Percentiles rank a stretch among this genome's conserved stretches.
Conservation (phyloP, 768 basidiomycete genomes). For the Phlegmacium glaucopus region DNA sequence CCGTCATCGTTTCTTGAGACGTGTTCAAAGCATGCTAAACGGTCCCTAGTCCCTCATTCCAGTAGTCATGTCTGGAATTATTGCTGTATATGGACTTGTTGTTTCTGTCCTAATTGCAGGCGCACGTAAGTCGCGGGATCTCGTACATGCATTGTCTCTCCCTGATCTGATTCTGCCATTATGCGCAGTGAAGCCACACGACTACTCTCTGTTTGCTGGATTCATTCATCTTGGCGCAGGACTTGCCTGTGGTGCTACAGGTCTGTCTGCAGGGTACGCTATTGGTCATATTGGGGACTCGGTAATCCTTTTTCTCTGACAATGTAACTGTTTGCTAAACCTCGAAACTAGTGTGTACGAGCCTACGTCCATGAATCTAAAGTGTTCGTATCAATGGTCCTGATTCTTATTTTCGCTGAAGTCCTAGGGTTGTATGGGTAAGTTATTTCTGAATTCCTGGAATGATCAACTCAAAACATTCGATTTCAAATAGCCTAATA, state of each 20-base stretch:
- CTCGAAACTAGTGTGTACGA: slow-evolving; percentile 66
- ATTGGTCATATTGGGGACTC: slow-evolving; percentile 94
- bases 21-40: neutral
- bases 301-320: slow-evolving; percentile 38
- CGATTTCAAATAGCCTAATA: slow-evolving; percentile 51
- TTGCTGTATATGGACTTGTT: slow-evolving; percentile 95
- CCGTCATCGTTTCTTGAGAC: slow-evolving; percentile 14
- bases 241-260: slow-evolving; percentile 86
- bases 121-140: slow-evolving; percentile 30
- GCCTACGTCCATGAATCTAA: slow-evolving; percentile 89
- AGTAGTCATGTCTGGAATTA: slow-evolving; percentile 98
- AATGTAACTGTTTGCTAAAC: neutral
- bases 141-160: neutral
- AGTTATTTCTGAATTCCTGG: slow-evolving; percentile 18
- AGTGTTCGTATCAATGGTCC: slow-evolving; percentile 94
- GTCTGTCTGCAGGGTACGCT: slow-evolving; percentile 90
- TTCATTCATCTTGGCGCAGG: slow-evolving; percentile 94
- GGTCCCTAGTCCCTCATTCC: slow-evolving; percentile 80
- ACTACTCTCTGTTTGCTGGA: slow-evolving; percentile 82
- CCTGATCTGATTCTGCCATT: slow-evolving; percentile 11
- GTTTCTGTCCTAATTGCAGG: slow-evolving; percentile 92
- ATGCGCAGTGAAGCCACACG: slow-evolving; percentile 52
- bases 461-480: neutral
- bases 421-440: slow-evolving; percentile 88
- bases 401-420: slow-evolving; percentile 91